Base-by-base conservation (phyloP, 23 red algal genomes). In the Gracilaria domingensis region DNA sequence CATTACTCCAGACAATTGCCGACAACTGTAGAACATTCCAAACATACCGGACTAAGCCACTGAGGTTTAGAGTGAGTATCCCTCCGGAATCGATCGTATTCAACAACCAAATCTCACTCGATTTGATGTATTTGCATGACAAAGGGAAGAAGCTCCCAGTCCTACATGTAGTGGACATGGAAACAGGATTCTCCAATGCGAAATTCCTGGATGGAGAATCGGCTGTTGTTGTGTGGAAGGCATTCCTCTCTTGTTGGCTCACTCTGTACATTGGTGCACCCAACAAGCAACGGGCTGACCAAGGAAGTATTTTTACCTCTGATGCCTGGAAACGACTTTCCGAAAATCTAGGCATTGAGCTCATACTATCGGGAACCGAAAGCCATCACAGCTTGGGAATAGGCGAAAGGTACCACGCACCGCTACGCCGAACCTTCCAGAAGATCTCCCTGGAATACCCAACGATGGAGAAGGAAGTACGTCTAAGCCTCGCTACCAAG, bases 211-310 rank as follows among this genome's bases (percentile, higher is more conserved):
- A 40, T 51, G 60, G 39, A 12, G 82, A 85, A 39, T 70, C 25
- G 0, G 9, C 60, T 8, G 82, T 71, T 17, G 64, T 25, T 26
- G 13, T 85, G 20, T 85, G 82, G 82, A 18, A 85, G 59, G 60
- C 54, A 5, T 70, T 85, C 56, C 8, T 85, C 28, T 0, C 44
- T 34, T 85, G 82, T 62, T 85, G 82, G 82, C 12, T 85, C 28
- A 66, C 64, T 16, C 45, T 55, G 0, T 85, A 85, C 36, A n/a
- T 85, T 36, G 82, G 57, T 37, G 44, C 56, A 30, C 82, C 82
- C 36, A 62, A 85, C 20, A 20, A 9, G 0, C 24, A 67, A 33
- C 62, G 56, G 18, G 33, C 33, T 12, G 82, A 66, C 35, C 5
- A 7, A 40, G 82, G 82, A 37, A 71, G 60, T 28, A 40, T 30